Percentiles rank a stretch among this genome's conserved stretches.
Evolutionary conservation across 805 yeast genomes (phyloP).

Genomic region (Candida adriatica): DNA sequence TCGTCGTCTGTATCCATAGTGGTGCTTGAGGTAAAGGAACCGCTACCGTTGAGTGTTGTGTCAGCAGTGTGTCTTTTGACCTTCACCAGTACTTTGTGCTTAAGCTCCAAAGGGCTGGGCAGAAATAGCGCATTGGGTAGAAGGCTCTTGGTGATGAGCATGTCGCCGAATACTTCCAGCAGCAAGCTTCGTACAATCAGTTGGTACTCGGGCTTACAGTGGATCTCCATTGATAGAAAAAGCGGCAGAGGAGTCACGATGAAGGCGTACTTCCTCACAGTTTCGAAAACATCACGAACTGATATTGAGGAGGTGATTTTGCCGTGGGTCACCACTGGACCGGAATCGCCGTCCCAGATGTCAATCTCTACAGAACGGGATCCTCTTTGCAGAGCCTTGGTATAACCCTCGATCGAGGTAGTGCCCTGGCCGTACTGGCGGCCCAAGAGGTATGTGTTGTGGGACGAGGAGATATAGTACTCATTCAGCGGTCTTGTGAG

Average conservation of each 20-base stretch:
- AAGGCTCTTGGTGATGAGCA: constrained; percentile 27
- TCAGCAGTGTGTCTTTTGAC: constrained; percentile 42
- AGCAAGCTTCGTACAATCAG: constrained; percentile 45
- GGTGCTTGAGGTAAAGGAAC: constrained; percentile 23
- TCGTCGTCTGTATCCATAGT: constrained; percentile 22
- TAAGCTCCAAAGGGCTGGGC: constrained; percentile 71
- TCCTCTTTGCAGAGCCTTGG: constrained; percentile 81
- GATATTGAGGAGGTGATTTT: constrained; percentile 73
- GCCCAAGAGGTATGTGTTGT: constrained; percentile 86
- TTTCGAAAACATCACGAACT: constrained; percentile 59
- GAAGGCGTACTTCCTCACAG: constrained; percentile 81
- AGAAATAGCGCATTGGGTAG: constrained; percentile 30
- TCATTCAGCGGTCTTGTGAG: constrained; percentile 67
- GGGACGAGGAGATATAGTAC: constrained; percentile 88
- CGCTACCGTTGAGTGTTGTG: constrained; percentile 16
- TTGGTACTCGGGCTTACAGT: constrained; percentile 69
- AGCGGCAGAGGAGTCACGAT: constrained; percentile 82
- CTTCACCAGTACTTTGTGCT: constrained; percentile 67
- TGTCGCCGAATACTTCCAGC: constrained; percentile 50
- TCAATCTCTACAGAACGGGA: constrained; percentile 95
- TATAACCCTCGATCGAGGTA: constrained; percentile 86
- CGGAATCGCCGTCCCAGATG: constrained; percentile 81
- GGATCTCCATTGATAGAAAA: constrained; percentile 77
- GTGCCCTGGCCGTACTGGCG: constrained; percentile 83
- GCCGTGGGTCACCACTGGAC: constrained; percentile 91